Base-by-base conservation (phyloP, 2,329 filamentous ascomycete genomes). In the Stromatinia cepivora region DNA sequence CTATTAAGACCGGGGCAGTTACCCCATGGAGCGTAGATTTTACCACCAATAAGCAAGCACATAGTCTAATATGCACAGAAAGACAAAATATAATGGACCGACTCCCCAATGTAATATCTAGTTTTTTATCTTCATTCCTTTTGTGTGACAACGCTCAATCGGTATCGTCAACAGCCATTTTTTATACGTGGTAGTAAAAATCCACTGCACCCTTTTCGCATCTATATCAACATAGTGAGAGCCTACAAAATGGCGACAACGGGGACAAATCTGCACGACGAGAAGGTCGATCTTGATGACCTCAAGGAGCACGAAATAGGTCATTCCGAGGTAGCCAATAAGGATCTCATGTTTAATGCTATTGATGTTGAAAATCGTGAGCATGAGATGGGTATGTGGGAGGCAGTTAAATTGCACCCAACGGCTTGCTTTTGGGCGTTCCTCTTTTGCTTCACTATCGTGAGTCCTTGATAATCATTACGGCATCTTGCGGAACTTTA, bases 391-490 rank as follows among this genome's bases (percentile, higher is more conserved):
- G 78, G 75, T 1, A 82, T 84, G 70, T 58, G 82, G 22, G 68
- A 85, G 74, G 84, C 85, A 70, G 81, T 86, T 68, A 81, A 79
- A 76, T 81, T 80, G 17, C 85, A 87, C 75, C 85, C 85, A 25
- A 81, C 82, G 79, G 85, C 85, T 72, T 81, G 81, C 25, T 82
- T 81, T 71, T 87, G 85, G 85, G 84, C 84, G 13, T 85, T 86
- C 66, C 77, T 85, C 76, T 83, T 87, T 77, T 87, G 83, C 42
- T 85, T 77, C 79, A 85, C 83, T 31, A 86, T 87, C 79, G 84
- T 86, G 71, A 75, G 75, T 58, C 71, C 66, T 59, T 42, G 54
- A 20, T 52, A 45, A 48, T 67, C 56, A 67, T 69, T 61, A 15
- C 34, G 48, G 66, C 68, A 52, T 69, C 57, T 42, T 15, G 20